Evolutionary conservation across 179 eudicot genomes (phyloP), one percentile per base, ranked within the genome.

Genomic region (Vitellaria paradoxa): DNA sequence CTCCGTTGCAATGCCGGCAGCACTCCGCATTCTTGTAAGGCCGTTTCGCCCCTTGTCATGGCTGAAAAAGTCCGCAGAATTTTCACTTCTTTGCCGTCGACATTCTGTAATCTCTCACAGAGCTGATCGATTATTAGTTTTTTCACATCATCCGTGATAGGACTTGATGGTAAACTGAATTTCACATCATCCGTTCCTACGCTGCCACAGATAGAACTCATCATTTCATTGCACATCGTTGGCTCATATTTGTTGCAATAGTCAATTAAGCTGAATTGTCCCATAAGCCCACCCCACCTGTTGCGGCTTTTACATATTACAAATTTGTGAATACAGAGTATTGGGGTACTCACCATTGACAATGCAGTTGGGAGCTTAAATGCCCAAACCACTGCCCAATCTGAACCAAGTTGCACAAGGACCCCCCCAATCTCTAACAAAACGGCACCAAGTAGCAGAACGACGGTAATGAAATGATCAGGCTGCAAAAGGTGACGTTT

Each of bases 371-470:
- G 5, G 23, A 17, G 7, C 62, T 50, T 65, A 6, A 3, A n/a
- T 5, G 56, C 70, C 78, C 78, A 75, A 49, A 49, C 59, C 61
- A 65, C 2, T 42, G 71, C 68, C 78, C 78, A 64, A 8, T 65
- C 71, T 5, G 71, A 75, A 24, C 4, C 10, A 49, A 63, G 60
- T 49, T 62, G 60, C 47, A 62, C 45, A 7, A 75, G 12, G 49
- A 75, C 8, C 8, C 61, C 71, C 15, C 12, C 68, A 0, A 65
- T 26, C 68, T 75, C 78, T 8, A 65, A 26, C 10, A 64, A 4
- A 49, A 65, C 5, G 20, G 61, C 78, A 14, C 78, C 71, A 50
- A 20, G 20, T 9, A 75, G 17, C 24, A 75, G n/a, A 57, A 45
- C 7, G 30, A 50, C 21, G 40, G 71, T 64, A 2, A 64, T n/a